These are phyloP conservation scores for Plasmodium vivax DNA, from an alignment of 169 alveolate genomes.

Conservation along the genomic window DNA sequence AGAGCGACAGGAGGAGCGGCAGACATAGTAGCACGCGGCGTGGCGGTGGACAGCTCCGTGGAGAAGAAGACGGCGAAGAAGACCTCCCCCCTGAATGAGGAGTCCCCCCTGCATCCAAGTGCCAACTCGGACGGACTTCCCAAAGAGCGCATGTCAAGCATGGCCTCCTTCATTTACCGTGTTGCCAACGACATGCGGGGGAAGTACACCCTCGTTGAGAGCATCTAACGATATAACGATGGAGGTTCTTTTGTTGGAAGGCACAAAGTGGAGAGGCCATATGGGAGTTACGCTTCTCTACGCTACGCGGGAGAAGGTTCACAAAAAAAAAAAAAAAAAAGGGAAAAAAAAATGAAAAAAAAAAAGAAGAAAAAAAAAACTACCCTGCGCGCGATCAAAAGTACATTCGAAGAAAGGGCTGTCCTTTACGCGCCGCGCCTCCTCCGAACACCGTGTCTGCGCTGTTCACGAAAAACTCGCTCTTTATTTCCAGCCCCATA, in stretches of 20 bases:
- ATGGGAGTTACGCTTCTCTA: neutral
- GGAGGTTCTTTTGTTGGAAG: neutral
- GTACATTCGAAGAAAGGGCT: neutral
- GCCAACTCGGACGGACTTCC: neutral
- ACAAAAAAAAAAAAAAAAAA: neutral
- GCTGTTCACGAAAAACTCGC: slow-evolving; percentile 15
- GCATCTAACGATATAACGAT: neutral
- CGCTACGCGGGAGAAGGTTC: neutral
- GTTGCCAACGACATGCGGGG: slow-evolving; percentile 3
- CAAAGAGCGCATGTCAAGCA: slow-evolving; percentile 5
- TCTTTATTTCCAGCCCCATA: slow-evolving; percentile 5
- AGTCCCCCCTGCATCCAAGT: neutral
- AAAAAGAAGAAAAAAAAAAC: too few relatives aligned
- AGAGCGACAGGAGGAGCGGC: neutral
- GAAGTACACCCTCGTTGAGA: slow-evolving; percentile 25
- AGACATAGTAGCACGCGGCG: neutral
- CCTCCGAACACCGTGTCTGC: neutral
- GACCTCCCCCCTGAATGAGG: neutral
- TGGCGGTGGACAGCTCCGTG: neutral
- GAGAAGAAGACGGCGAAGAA: neutral
- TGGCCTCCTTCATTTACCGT: slow-evolving; percentile 20
- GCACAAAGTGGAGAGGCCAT: neutral
- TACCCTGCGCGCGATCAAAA: neutral
- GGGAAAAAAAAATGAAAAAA: too few relatives aligned
- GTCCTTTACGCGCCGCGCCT: neutral